phyloP scores from a whole-genome alignment of 1,284 basidiomycete genomes.

The Cutaneotrichosporon cavernicola region DNA sequence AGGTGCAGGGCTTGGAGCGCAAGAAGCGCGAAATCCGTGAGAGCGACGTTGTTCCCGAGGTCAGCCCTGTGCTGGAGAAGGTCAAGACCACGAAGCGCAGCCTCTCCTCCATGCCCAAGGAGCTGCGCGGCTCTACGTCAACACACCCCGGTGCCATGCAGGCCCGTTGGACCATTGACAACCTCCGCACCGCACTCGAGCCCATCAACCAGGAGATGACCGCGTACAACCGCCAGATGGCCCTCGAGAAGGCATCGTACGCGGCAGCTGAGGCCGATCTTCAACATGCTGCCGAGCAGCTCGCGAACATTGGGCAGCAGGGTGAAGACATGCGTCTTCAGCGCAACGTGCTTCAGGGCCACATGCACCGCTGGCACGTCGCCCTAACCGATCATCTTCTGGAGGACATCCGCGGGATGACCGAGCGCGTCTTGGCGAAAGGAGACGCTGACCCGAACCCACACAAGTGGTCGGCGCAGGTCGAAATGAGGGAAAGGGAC shows the following conservation, averaged over 20 bases:
- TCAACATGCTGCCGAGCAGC: slow-evolving; percentile 63
- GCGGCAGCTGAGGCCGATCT: slow-evolving; percentile 75
- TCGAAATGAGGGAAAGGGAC: slow-evolving; percentile 32
- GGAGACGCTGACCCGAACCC: slow-evolving; percentile 15
- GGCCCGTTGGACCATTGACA: slow-evolving; percentile 60
- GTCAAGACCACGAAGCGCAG: slow-evolving; percentile 14
- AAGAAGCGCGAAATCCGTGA: slow-evolving; percentile 30
- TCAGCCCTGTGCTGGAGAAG: slow-evolving; percentile 38
- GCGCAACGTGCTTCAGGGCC: slow-evolving; percentile 63
- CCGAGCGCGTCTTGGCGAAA: slow-evolving; percentile 50
- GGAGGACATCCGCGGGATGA: slow-evolving; percentile 61
- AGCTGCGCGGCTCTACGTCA: slow-evolving; percentile 7
- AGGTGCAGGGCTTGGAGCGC: slow-evolving; percentile 30
- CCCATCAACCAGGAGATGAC: slow-evolving; percentile 64
- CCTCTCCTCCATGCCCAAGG: slow-evolving; percentile 11
- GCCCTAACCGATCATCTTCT: slow-evolving; percentile 62
- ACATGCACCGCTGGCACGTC: slow-evolving; percentile 88
- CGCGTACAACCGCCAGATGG: slow-evolving; percentile 68
- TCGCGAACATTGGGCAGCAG: slow-evolving; percentile 61
- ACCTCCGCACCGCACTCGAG: slow-evolving; percentile 64
- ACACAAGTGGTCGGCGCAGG: slow-evolving; percentile 21
- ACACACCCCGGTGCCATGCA: slow-evolving; percentile 8
- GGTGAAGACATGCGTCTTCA: slow-evolving; percentile 27
- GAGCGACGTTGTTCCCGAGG: slow-evolving; percentile 37
- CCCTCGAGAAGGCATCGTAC: slow-evolving; percentile 79